phyloP scores from a whole-genome alignment of 305 asterid species.

The Fraxinus platypoda region DNA sequence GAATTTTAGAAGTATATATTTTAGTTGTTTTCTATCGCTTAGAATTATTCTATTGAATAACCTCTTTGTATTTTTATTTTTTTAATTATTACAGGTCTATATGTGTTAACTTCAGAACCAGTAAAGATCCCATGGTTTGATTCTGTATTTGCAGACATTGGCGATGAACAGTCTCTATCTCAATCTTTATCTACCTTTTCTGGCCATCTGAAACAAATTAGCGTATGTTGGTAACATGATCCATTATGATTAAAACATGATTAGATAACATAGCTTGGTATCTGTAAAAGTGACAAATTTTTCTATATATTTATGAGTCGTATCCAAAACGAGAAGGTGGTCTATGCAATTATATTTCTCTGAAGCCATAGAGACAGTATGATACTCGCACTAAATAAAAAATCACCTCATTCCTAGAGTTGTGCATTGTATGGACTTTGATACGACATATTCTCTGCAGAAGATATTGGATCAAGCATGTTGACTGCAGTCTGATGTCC shows the following conservation, averaged over 20 bases:
- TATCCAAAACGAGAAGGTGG: slow-evolving; percentile 3
- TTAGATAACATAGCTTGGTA: slow-evolving; percentile 6
- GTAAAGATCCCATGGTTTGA: slow-evolving; percentile 98
- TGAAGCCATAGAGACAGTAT: not conserved
- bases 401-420: not conserved
- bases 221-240: slow-evolving; percentile 58
- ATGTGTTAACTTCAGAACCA: slow-evolving; percentile 88
- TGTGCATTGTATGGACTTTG: not conserved
- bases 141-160: slow-evolving; percentile 94
- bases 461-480: not conserved
- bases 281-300: not conserved
- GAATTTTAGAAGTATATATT: not conserved
- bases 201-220: slow-evolving; percentile 95
- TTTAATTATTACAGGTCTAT: slow-evolving; percentile 66
- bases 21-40: not conserved
- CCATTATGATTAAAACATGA: not conserved
- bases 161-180: slow-evolving; percentile 95
- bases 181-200: slow-evolving; percentile 98
- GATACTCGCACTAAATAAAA: not conserved
- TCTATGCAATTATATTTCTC: not conserved
- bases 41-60: not conserved
- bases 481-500: not conserved
- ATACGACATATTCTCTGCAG: not conserved
- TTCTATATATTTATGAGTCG: slow-evolving; percentile 10
- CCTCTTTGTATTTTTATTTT: not conserved